A percentile compares a stretch with the other conserved stretches of the same genome.
Conservation (phyloP, 208 protist genomes). For the Leptomonas pyrrhocoris region DNA sequence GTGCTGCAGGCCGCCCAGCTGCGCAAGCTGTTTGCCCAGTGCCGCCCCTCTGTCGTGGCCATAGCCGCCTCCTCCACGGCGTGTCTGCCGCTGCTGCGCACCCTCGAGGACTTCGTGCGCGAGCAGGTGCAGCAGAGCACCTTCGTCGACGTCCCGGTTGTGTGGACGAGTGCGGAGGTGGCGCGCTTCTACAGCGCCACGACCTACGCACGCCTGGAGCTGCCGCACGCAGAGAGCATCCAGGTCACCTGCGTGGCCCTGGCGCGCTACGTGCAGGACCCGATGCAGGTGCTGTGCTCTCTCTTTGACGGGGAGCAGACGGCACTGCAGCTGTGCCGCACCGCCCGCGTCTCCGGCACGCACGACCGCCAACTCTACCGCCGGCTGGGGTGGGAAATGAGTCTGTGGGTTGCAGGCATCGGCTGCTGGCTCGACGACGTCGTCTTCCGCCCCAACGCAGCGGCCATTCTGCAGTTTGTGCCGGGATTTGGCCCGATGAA, state of each 20-base stretch:
- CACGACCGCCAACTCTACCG: slow-evolving; percentile 63
- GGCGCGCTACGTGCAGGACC: slow-evolving; percentile 81
- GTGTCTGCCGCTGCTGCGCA: slow-evolving; percentile 62
- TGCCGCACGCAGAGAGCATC: slow-evolving; percentile 45
- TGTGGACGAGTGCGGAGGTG: slow-evolving; percentile 75
- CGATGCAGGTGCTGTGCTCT: slow-evolving; percentile 54
- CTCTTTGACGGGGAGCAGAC: slow-evolving; percentile 79
- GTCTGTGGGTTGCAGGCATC: slow-evolving; percentile 68
- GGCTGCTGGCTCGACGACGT: slow-evolving; percentile 73
- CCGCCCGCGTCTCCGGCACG: slow-evolving; percentile 35
- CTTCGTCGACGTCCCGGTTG: slow-evolving; percentile 58
- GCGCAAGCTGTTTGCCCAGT: slow-evolving; percentile 64
- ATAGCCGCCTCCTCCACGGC: slow-evolving; percentile 54
- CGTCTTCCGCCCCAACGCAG: slow-evolving; percentile 50
- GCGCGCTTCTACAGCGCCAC: slow-evolving; percentile 71
- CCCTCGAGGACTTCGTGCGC: slow-evolving; percentile 65
- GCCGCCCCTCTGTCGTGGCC: slow-evolving; percentile 70
- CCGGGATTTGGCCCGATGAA: slow-evolving; percentile 70
- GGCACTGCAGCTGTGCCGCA: slow-evolving; percentile 60
- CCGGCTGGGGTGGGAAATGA: slow-evolving; percentile 82
- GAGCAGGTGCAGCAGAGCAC: slow-evolving; percentile 47
- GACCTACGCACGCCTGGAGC: slow-evolving; percentile 51
- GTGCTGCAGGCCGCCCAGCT: slow-evolving; percentile 64
- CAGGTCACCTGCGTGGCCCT: slow-evolving; percentile 54
- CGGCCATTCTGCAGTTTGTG: slow-evolving; percentile 75